Percentiles rank a stretch among this genome's conserved stretches.
phyloP scores from a whole-genome alignment of 148 eudicot species.

The Silene uniflora region DNA sequence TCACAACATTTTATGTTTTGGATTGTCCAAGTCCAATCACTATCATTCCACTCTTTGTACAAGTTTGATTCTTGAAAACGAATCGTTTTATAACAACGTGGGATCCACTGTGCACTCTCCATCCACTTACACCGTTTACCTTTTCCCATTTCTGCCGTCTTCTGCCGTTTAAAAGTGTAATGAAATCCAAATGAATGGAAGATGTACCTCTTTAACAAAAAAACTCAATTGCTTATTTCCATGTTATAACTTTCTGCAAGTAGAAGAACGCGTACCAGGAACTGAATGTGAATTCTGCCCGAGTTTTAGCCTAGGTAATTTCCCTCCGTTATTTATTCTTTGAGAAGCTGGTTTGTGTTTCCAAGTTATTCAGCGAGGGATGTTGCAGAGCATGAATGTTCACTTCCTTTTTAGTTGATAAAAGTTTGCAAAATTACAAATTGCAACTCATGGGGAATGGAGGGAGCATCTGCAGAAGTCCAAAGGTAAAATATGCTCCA shows the following conservation, averaged over 20 bases:
- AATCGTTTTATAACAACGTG: too few species aligned
- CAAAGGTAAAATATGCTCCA: slow-evolving; percentile 24
- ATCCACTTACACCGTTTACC: neutral
- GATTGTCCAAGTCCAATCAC: neutral
- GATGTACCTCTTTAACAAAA: neutral
- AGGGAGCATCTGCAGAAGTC: slow-evolving; percentile 22
- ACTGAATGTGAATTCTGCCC: slow-evolving; percentile 19
- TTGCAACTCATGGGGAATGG: slow-evolving; percentile 9
- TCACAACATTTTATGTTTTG: neutral
- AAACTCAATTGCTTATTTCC: neutral
- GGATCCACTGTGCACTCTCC: neutral
- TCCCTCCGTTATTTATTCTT: slow-evolving; percentile 18
- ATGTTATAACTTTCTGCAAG: neutral
- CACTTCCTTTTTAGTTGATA: slow-evolving; percentile 14
- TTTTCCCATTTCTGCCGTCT: neutral
- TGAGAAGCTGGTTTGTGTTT: slow-evolving; percentile 16
- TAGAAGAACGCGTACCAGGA: slow-evolving; percentile 8
- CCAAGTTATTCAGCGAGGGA: slow-evolving; percentile 11
- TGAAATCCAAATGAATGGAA: neutral
- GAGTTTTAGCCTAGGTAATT: slow-evolving; percentile 32
- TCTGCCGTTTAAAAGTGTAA: neutral
- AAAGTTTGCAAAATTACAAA: slow-evolving; percentile 16
- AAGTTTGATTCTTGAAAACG: too few species aligned
- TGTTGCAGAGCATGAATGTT: slow-evolving; percentile 19
- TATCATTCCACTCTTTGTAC: neutral